Evolutionary conservation across 1,284 basidiomycete species (phyloP), one percentile per base, ranked within the genome.

Genomic region (Lentinus polychrous): DNA sequence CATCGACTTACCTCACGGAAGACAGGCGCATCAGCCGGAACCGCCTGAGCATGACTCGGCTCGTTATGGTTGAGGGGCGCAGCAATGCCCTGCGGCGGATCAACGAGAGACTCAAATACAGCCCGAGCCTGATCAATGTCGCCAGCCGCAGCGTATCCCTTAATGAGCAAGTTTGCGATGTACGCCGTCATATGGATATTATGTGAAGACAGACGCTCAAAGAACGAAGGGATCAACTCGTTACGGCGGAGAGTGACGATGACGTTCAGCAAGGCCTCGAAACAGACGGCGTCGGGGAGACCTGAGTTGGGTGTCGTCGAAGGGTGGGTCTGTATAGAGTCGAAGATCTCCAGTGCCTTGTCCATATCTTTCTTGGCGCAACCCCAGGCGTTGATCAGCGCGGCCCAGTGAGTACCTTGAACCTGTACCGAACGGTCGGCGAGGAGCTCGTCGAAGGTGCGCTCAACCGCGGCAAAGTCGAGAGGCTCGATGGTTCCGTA

Each of bases 101-200:
- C 94, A n/a, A 72, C 70, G 66, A 99, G 76, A n/a, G 73, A 68
- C 65, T 94, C 91, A 64, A 99, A 99, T 42, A 96, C 69, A 24
- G 66, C 68, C 32, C 94, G 74, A 0, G 94, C 83, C 39, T 76
- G 70, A 23, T 80, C 80, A 46, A 96, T 73, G 41, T 86, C 73
- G 4, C 86, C 85, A 6, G 76, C 76, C 23, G 81, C 74, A 0
- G 94, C 84, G 61, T 94, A 90, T 1, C 89, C 91, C 62, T 86
- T 86, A 71, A 99, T 98, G 57, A 97, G 70, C 52, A 91, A 74
- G 67, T 99, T 99, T 39, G 88, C 89, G 54, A 98, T 90, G 66
- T 99, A 99, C 0, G 96, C 95, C 0, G 95, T 99, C 77, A 93
- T 86, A 57, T 88, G 86, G 7, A 94, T 79, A 27, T 83, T 81